A percentile compares a stretch with the other conserved stretches of the same genome.
Conservation (phyloP, 106 monocot genomes). For the Dactylorhiza incarnata region DNA sequence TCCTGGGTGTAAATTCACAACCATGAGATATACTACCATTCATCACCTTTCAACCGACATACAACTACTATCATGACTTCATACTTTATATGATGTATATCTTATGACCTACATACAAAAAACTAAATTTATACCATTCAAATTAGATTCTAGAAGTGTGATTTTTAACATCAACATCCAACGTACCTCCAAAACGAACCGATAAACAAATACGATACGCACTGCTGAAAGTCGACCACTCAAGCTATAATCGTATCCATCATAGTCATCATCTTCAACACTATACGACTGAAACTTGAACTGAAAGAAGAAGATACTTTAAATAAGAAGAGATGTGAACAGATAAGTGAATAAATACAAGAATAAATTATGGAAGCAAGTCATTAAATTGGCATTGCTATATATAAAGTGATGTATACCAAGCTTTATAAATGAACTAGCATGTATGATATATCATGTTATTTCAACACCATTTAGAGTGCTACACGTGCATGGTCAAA, state of each 20-base stretch:
- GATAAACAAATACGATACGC: conserved; percentile 89
- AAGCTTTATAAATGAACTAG: not conserved
- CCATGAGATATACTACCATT: not conserved
- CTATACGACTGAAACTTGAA: conserved; percentile 84
- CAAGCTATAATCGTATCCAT: conserved; percentile 89
- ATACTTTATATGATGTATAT: not conserved
- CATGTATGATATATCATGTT: not conserved
- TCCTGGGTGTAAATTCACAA: not conserved
- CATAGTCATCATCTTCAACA: conserved; percentile 85
- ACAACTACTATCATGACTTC: not conserved
- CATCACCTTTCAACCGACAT: not conserved
- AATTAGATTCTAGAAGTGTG: not conserved
- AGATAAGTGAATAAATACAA: not conserved
- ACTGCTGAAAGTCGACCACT: conserved; percentile 81
- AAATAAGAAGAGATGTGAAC: not conserved
- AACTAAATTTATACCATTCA: not conserved
- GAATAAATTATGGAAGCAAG: not conserved
- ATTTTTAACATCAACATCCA: not conserved
- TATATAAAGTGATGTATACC: not conserved
- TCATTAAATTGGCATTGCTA: not conserved
- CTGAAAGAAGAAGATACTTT: conserved; percentile 29
- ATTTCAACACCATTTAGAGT: not conserved
- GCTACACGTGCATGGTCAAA: not conserved
- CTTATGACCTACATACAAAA: not conserved
- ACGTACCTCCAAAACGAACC: conserved; percentile 91